Conservation (phyloP, 306 rosid genomes). For the Lablab purpureus region DNA sequence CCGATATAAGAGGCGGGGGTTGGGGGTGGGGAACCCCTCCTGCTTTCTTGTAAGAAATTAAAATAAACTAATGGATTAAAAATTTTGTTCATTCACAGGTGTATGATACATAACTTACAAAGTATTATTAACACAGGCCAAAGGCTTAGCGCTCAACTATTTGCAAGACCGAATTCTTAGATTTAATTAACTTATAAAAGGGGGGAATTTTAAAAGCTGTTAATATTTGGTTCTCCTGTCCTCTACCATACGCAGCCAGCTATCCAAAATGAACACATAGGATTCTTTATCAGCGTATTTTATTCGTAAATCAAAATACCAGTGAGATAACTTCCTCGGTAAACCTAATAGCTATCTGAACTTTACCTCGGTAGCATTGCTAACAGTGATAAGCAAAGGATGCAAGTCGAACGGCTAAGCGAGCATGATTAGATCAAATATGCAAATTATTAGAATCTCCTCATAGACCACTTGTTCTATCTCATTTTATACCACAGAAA, state of each 20-base stretch:
- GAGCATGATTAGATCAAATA: slow-evolving; percentile 17
- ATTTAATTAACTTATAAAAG: slow-evolving; percentile 7
- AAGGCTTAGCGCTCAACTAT: slow-evolving; percentile 21
- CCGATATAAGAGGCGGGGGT: neutral
- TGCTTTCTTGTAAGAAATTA: slow-evolving; percentile 7
- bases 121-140: neutral
- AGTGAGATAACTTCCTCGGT: neutral
- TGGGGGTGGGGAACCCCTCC: neutral
- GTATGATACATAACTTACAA: neutral
- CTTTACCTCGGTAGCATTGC: slow-evolving; percentile 1
- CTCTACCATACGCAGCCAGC: neutral
- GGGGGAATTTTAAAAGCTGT: slow-evolving; percentile 14
- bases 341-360: slow-evolving; percentile 26
- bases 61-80: neutral
- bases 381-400: slow-evolving; percentile 9
- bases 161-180: neutral
- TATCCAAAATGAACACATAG: neutral
- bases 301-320: neutral
- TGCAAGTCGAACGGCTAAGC: neutral
- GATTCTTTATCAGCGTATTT: neutral
- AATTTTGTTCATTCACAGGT: neutral
- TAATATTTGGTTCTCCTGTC: neutral
- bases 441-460: slow-evolving; percentile 24
- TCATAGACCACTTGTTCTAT: neutral
- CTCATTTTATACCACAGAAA: neutral